Conservation (phyloP, 257 asterid genomes). For the Solanum megistacrolobum region DNA sequence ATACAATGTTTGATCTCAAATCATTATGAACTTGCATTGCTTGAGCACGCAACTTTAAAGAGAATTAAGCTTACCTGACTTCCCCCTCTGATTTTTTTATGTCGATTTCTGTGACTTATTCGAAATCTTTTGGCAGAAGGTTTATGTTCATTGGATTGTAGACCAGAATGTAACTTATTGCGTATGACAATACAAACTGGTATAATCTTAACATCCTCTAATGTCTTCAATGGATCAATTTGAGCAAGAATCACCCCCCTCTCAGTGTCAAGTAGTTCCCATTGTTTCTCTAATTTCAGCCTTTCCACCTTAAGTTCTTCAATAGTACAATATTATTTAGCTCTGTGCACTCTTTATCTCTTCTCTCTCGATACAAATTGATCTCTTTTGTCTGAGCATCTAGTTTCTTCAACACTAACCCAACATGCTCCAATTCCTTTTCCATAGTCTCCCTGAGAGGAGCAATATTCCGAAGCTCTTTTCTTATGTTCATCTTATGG, state of each 20-base stretch:
- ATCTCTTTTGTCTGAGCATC: slow-evolving; percentile 60
- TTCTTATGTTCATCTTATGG: slow-evolving; percentile 57
- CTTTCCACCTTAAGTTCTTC: slow-evolving; percentile 79
- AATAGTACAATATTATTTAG: slow-evolving; percentile 36
- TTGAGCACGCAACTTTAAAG: background rate
- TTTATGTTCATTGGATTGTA: slow-evolving; percentile 27
- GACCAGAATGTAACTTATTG: slow-evolving; percentile 31
- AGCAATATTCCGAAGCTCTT: slow-evolving; percentile 44
- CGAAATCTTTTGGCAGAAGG: slow-evolving; percentile 16
- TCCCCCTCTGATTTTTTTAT: slow-evolving; percentile 16
- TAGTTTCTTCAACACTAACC: slow-evolving; percentile 59
- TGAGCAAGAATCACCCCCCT: slow-evolving; percentile 63
- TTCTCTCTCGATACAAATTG: slow-evolving; percentile 57
- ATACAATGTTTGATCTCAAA: background rate
- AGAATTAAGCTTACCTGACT: slow-evolving; percentile 28
- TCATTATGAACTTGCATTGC: background rate
- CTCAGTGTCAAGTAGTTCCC: slow-evolving; percentile 69
- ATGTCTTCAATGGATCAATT: slow-evolving; percentile 51
- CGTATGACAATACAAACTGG: slow-evolving; percentile 49
- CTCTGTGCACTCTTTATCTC: slow-evolving; percentile 79
- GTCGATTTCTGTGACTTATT: slow-evolving; percentile 36
- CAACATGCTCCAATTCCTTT: slow-evolving; percentile 65
- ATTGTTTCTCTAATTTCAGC: slow-evolving; percentile 76
- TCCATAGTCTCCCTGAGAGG: slow-evolving; percentile 44
- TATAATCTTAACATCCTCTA: slow-evolving; percentile 56